Evolutionary conservation across 176 grass and related monocot species (phyloP), one percentile per base, ranked within the genome.

Genomic region (Aegilops speltoides): DNA sequence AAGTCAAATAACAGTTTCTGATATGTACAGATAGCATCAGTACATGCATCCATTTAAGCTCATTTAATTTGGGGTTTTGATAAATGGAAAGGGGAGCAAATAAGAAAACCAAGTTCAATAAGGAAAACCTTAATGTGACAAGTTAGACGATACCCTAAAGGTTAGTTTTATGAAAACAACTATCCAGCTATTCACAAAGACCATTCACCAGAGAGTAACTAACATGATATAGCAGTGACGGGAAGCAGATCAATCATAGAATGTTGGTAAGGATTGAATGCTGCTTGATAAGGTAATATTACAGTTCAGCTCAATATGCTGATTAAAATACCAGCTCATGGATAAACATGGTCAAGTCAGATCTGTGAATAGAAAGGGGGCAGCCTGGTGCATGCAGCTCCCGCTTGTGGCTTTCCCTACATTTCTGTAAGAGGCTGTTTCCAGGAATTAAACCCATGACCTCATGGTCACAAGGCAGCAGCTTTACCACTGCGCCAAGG

Each of bases 11-110:
- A 69, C 13, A 85, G 73, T 50, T 68, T 77, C 77, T 77, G 50
- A 68, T 62, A 82, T 31, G 74, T 88, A 83, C 26, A 84, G 28
- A 37, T 48, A 63, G 43, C 61, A 80, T 20, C 8, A 73, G 54
- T 73, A 63, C 38, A 78, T 23, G 19, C 34, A 17, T 17, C 24
- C 38, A 22, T 20, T 20, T 22, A 59, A 8, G 19, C 67, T 62
- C 15, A 78, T 78, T 50, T 70, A 33, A 15, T 68, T 57, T 16
- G 37, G 65, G 38, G 40, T 5, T 63, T 7, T 22, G 38, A 48
- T 78, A 36, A 7, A 50, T 63, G 73, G 17, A 63, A 76, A 43
- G 46, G 7, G 20, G 59, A 56, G 19, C 36, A 32, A 79, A 15
- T 82, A 67, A 54, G 4, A 64, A 6, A 65, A 23, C 17, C 10